Evolutionary conservation across 805 yeast species (phyloP).

Genomic region (Metschnikowia anglica): DNA sequence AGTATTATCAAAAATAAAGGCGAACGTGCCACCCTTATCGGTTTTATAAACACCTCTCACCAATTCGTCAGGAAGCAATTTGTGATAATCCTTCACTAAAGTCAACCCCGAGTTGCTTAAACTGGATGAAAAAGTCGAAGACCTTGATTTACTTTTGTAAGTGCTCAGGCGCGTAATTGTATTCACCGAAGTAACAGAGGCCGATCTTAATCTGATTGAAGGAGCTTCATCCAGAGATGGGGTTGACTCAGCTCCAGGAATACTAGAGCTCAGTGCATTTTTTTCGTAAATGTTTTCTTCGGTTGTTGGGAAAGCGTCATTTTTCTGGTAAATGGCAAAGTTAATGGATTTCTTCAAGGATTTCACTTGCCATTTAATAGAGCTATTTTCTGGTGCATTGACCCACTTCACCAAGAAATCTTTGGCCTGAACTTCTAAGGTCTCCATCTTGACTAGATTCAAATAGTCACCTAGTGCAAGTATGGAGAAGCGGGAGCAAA

Average conservation of each 20-base stretch:
- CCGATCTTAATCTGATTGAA: slow-evolving; percentile 23
- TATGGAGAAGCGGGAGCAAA: background rate
- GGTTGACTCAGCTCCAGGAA: background rate
- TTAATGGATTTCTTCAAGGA: slow-evolving; percentile 56
- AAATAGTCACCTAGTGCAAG: background rate
- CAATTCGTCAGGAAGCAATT: slow-evolving; percentile 53
- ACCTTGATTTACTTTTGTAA: slow-evolving; percentile 36
- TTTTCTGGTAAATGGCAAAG: slow-evolving; percentile 39
- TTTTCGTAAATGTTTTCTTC: background rate
- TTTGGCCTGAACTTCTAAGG: slow-evolving; percentile 85
- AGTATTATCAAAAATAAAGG: slow-evolving; percentile 89
- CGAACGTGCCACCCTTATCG: slow-evolving; percentile 66
- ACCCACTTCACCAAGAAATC: slow-evolving; percentile 92
- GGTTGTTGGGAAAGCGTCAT: slow-evolving; percentile 17
- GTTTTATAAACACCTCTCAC: slow-evolving; percentile 63
- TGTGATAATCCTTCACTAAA: slow-evolving; percentile 58
- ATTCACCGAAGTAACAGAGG: slow-evolving; percentile 37
- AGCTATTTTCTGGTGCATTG: slow-evolving; percentile 63
- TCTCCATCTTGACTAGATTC: slow-evolving; percentile 59
- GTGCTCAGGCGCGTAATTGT: slow-evolving; percentile 31
- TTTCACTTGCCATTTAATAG: slow-evolving; percentile 75
- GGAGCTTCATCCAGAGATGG: background rate
- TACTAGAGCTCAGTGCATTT: background rate
- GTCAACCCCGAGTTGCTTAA: slow-evolving; percentile 43
- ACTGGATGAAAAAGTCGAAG: slow-evolving; percentile 38